Percentiles rank a stretch among this genome's conserved stretches.
phyloP scores from a whole-genome alignment of 441 rosid genomes.

The Raphanus hybrid region DNA sequence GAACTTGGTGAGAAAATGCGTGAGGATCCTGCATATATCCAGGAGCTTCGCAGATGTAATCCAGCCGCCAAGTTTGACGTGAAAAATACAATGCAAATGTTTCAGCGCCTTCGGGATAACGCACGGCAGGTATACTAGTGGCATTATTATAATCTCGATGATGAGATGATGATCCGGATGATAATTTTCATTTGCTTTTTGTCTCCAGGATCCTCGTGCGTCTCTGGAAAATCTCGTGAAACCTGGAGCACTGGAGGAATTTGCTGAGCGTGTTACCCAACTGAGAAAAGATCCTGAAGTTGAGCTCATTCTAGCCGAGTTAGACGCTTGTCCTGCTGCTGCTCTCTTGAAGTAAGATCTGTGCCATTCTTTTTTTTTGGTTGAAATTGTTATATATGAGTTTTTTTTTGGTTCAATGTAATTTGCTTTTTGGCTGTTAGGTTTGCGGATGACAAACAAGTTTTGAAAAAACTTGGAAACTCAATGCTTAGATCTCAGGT shows the following conservation, averaged over 20 bases:
- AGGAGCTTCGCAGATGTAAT: slow-evolving; percentile 42
- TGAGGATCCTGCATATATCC: slow-evolving; percentile 72
- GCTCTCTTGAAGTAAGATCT: slow-evolving; percentile 60
- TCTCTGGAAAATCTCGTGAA: slow-evolving; percentile 58
- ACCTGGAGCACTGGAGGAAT: slow-evolving; percentile 64
- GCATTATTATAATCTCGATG: background rate
- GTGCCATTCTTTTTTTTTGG: slow-evolving; percentile 3
- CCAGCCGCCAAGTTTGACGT: slow-evolving; percentile 49
- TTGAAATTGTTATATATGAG: background rate
- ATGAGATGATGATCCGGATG: background rate
- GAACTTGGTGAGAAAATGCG: background rate
- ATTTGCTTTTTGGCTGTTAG: slow-evolving; percentile 41
- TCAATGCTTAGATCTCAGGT: slow-evolving; percentile 80
- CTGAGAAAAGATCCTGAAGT: slow-evolving; percentile 74
- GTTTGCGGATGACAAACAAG: slow-evolving; percentile 83
- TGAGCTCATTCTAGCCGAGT: slow-evolving; percentile 75
- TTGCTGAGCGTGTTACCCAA: slow-evolving; percentile 69
- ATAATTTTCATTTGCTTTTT: slow-evolving; percentile 1
- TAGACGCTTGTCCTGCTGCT: slow-evolving; percentile 75
- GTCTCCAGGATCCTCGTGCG: slow-evolving; percentile 75
- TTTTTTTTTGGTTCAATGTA: background rate
- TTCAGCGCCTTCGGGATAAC: slow-evolving; percentile 72
- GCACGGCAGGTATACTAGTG: slow-evolving; percentile 65
- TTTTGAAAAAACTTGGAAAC: slow-evolving; percentile 78
- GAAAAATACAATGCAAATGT: slow-evolving; percentile 76